A percentile compares a stretch with the other conserved stretches of the same genome.
Evolutionary conservation across 2,329 filamentous ascomycete genomes (phyloP).

Genomic region (Aspergillus oerlinghausenensis): DNA sequence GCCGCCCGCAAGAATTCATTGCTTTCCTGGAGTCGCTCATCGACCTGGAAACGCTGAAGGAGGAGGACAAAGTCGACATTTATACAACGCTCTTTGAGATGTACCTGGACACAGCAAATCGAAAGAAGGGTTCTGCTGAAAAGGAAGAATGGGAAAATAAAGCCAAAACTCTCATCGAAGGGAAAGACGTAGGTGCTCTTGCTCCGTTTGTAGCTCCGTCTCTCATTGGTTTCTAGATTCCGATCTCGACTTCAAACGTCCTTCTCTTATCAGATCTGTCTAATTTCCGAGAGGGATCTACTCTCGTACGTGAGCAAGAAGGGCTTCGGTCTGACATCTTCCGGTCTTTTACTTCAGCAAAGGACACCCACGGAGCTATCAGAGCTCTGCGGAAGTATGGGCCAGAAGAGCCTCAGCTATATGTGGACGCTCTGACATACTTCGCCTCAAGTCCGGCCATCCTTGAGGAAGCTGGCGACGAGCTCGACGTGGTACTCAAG

Average conservation of each 20-base stretch:
- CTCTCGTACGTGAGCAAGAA: conserved; percentile 88
- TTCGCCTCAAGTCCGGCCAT: conserved; percentile 80
- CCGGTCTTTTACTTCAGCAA: conserved; percentile 86
- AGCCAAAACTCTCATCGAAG: conserved; percentile 82
- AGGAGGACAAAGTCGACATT: conserved; percentile 75
- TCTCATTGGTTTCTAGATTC: conserved; percentile 42
- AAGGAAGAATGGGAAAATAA: conserved; percentile 83
- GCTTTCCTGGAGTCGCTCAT: conserved; percentile 86
- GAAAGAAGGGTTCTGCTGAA: conserved; percentile 61
- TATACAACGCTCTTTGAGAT: conserved; percentile 97
- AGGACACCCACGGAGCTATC: conserved; percentile 86
- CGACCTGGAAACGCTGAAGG: conserved; percentile 63
- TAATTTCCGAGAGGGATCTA: conserved; percentile 83
- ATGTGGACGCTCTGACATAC: conserved; percentile 87
- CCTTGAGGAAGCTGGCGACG: conserved; percentile 80
- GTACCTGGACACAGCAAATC: conserved; percentile 85
- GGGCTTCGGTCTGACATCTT: conserved; percentile 93
- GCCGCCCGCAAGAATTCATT: conserved; percentile 88
- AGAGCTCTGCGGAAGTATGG: conserved; percentile 89
- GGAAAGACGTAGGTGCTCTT: conserved; percentile 55
- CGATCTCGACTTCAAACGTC: conserved; percentile 93
- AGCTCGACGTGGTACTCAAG: conserved; percentile 72
- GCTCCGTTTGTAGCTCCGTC: background rate
- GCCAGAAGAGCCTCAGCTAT: conserved; percentile 82
- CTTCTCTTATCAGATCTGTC: conserved; percentile 88